These are phyloP conservation scores for Cucumis cinereus DNA, from an alignment of 306 rosid species.

Conservation along the genomic window DNA sequence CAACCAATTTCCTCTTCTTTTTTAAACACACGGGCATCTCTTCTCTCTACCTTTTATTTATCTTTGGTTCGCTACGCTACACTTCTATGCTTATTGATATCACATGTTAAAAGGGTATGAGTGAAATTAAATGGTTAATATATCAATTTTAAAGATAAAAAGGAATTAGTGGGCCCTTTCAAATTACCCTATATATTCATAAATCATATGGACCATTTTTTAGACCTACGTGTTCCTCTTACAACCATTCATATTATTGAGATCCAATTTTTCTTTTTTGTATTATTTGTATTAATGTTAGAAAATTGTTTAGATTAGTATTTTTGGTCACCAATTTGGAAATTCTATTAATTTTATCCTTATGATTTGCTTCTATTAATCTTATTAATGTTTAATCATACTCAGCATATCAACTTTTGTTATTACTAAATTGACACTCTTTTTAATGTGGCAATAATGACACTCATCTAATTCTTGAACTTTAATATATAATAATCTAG, in stretches of 20 bases:
- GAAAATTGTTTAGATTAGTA: no score
- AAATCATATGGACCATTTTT: neutral
- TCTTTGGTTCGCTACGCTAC: neutral
- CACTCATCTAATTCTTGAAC: no score
- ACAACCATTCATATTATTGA: neutral
- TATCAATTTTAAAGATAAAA: neutral
- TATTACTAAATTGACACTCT: no score
- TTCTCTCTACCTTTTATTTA: neutral
- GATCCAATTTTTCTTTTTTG: no score
- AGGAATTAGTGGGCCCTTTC: neutral
- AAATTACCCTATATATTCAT: neutral
- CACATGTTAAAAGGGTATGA: neutral
- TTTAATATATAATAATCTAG: no score
- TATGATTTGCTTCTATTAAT: no score
- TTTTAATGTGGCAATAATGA: no score
- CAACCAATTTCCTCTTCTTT: neutral
- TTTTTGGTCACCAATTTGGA: no score
- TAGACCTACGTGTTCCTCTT: neutral
- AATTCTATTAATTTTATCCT: no score
- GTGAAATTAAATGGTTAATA: neutral
- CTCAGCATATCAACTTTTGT: no score
- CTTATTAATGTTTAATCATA: no score
- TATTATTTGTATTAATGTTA: no score
- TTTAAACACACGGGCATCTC: slow-evolving; percentile 1
- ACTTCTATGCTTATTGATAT: neutral